Base-by-base conservation (phyloP, 306 rosid species). In the Acacia crassicarpa region DNA sequence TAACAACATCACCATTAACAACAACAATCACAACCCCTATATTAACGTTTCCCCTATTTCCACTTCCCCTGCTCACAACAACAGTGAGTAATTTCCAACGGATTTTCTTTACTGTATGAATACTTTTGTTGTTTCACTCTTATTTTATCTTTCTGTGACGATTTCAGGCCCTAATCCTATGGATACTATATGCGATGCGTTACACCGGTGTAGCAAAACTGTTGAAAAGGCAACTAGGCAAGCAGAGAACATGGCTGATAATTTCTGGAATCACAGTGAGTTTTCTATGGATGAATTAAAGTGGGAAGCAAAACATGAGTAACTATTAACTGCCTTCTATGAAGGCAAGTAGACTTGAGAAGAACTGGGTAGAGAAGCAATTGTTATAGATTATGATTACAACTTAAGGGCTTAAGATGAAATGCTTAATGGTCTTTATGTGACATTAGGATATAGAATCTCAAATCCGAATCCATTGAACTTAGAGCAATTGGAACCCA, bases 261-360 rank as follows among this genome's bases (percentile, higher is more conserved):
- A 62, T 69, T 41, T 92, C 35, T 86, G 92, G 97, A 85, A 91
- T 83, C 98, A 94, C 86, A 30, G 97, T 94, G 44, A 87, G 95
- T 82, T 77, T 35, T 72, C n/a, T 67, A 56, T 20, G 14, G 0
- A 56, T n/a, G 62, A 8, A 56, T 8, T n/a, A 56, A 56, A 56
- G 62, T 9, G 62, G 62, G 13, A 56, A 20, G 9, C 9, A 25
- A 61, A 23, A 27, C 40, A 27, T 62, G 38, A 62, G 17, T 25
- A 27, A 62, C 68, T 30, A 22, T 58, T 30, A 8, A 35, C 48
- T 67, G 48, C 72, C 19, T 46, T 46, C 51, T 38, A 67, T 67
- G 72, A 35, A 35, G 72, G 48, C 14, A 67, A 38, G 48, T 17
- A 16, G 19, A 69, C 53, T n/a, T n/a, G 32, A 40, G 76, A 71